These are phyloP conservation scores for Colletotrichum tropicale DNA, from an alignment of 2,329 filamentous ascomycete genomes.

Conservation along the genomic window DNA sequence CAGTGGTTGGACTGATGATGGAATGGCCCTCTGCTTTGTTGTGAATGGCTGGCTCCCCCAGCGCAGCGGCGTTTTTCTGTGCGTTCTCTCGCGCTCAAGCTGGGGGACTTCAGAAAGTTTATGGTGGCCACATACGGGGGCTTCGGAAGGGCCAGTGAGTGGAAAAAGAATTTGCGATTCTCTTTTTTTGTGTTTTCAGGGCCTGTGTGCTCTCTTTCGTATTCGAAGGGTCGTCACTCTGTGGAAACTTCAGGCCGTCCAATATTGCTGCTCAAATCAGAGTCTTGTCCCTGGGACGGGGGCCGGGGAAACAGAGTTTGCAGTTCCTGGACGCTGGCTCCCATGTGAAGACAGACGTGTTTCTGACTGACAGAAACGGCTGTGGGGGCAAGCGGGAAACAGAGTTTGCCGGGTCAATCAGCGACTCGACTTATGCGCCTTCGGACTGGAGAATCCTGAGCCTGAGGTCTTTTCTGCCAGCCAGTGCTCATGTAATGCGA, in stretches of 20 bases:
- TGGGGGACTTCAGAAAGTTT: not conserved
- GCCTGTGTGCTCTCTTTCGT: conserved; percentile 4
- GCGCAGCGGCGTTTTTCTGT: not conserved
- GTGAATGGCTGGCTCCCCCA: not conserved
- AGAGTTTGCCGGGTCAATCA: conserved; percentile 19
- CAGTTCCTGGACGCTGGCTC: conserved; percentile 12
- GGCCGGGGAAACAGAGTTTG: conserved; percentile 3
- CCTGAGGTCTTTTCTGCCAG: not conserved
- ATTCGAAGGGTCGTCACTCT: not conserved
- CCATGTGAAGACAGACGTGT: conserved; percentile 16
- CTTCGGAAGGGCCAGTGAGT: not conserved
- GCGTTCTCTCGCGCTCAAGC: conserved; percentile 1
- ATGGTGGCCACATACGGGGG: not conserved
- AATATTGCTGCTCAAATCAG: conserved; percentile 6
- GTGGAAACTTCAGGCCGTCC: conserved; percentile 5
- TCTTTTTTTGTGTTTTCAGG: not conserved
- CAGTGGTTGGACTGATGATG: conserved; percentile 12
- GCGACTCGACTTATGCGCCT: conserved; percentile 14
- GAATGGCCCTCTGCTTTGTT: conserved; percentile 1
- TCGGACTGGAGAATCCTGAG: not conserved
- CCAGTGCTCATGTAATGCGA: not conserved
- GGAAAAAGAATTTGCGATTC: not conserved
- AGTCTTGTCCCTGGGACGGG: not conserved
- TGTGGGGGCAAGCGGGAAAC: conserved; percentile 4
- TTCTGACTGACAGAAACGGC: conserved; percentile 16